phyloP scores from a whole-genome alignment of 176 grass and related monocot species.

The Thalia dealbata region DNA sequence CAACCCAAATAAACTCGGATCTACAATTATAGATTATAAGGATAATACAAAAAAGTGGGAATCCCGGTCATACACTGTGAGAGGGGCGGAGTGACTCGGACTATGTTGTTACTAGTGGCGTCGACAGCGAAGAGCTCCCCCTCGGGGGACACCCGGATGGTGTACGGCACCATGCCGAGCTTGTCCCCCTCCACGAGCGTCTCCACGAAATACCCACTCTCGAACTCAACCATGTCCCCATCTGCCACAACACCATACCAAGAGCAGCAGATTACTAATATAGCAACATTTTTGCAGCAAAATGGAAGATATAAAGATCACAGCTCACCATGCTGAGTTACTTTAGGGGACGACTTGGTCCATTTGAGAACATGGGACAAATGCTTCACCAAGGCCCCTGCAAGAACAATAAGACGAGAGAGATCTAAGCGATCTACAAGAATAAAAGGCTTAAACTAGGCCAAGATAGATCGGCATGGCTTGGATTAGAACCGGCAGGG shows the following conservation, averaged over 20 bases:
- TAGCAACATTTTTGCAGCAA: constrained; percentile 10
- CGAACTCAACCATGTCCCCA: constrained; percentile 62
- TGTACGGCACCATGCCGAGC: constrained; percentile 78
- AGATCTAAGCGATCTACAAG: background rate
- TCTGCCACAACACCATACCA: constrained; percentile 30
- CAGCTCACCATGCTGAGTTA: background rate
- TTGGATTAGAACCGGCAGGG: background rate
- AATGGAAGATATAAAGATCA: constrained; percentile 16
- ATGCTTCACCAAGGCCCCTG: constrained; percentile 9
- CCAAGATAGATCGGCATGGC: background rate
- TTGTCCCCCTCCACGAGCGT: constrained; percentile 88
- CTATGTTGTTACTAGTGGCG: constrained; percentile 72
- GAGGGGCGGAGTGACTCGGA: constrained; percentile 80
- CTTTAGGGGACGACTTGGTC: constrained; percentile 7
- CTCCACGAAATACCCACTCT: constrained; percentile 90
- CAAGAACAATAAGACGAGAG: background rate
- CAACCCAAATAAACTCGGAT: background rate
- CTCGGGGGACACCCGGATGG: constrained; percentile 75
- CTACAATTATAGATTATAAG: background rate
- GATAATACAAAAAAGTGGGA: background rate
- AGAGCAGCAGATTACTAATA: background rate
- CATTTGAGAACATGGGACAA: constrained; percentile 12
- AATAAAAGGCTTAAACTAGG: background rate
- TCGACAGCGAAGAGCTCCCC: constrained; percentile 90
- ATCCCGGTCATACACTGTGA: constrained; percentile 59